Percentiles rank a stretch among this genome's conserved stretches.
These are phyloP conservation scores for Oryza australiensis DNA, from an alignment of 176 grass and related monocot species.

Conservation along the genomic window DNA sequence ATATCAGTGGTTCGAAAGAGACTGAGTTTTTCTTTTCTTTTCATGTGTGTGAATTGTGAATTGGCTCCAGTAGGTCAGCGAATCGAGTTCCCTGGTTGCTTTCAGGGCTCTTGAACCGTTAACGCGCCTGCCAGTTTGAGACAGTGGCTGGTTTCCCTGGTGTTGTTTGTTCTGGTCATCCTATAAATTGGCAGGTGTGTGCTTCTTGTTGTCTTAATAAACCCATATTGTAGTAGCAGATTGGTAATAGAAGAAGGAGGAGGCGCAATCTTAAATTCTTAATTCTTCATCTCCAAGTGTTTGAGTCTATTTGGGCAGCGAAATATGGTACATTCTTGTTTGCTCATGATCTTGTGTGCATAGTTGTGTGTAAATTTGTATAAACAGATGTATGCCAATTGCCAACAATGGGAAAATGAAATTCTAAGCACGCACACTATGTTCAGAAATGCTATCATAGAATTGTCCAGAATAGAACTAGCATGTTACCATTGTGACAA, in stretches of 20 bases:
- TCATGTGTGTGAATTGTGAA: slow-evolving; percentile 23
- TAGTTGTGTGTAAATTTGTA: background rate
- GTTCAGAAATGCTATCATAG: background rate
- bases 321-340: slow-evolving; percentile 40
- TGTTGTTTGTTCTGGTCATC: slow-evolving; percentile 5
- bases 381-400: background rate
- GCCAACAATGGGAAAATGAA: background rate
- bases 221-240: background rate
- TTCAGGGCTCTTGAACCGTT: slow-evolving; percentile 41
- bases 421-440: background rate
- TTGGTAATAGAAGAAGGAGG: background rate
- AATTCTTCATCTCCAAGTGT: background rate
- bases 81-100: slow-evolving; percentile 48
- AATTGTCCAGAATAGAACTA: slow-evolving; percentile 13
- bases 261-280: background rate
- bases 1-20: slow-evolving; percentile 8
- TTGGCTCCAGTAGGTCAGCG: slow-evolving; percentile 42
- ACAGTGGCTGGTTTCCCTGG: slow-evolving; percentile 1
- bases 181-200: slow-evolving; percentile 51
- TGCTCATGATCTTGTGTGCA: background rate
- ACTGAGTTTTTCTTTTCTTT: slow-evolving; percentile 5
- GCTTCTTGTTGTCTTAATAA: slow-evolving; percentile 25
- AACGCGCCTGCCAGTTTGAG: slow-evolving; percentile 14
- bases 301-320: background rate
- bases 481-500: background rate